phyloP scores from a whole-genome alignment of 1,284 basidiomycete genomes.

The Ustilago xerochloae region DNA sequence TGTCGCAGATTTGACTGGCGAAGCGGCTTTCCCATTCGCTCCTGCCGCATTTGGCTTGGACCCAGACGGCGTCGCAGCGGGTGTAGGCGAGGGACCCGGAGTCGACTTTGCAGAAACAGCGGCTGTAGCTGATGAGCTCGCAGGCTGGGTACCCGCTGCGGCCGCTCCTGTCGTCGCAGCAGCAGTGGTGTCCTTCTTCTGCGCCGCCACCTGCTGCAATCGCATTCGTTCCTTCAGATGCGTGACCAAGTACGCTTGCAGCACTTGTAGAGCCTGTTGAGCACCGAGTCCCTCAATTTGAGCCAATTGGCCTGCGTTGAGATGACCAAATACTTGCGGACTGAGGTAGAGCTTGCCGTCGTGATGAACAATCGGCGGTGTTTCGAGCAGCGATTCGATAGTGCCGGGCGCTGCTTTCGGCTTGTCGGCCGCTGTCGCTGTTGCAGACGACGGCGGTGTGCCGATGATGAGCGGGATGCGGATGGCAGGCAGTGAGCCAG shows the following conservation, averaged over 20 bases:
- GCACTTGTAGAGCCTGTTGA: conserved; percentile 81
- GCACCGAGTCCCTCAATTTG: conserved; percentile 84
- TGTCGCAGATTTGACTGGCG: conserved; percentile 9
- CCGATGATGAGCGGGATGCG: conserved; percentile 75
- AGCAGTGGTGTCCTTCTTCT: conserved; percentile 39
- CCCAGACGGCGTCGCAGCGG: not conserved
- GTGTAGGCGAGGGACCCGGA: not conserved
- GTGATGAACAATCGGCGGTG: conserved; percentile 82
- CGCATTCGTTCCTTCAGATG: conserved; percentile 82
- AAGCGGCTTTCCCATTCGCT: conserved; percentile 13
- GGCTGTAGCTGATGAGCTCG: not conserved
- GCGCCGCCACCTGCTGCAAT: conserved; percentile 66
- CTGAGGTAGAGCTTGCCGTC: conserved; percentile 85
- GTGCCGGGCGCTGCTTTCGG: conserved; percentile 62
- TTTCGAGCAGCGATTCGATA: conserved; percentile 69
- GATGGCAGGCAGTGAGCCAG: conserved; percentile 34
- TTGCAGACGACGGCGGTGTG: conserved; percentile 71
- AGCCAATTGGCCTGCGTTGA: conserved; percentile 78
- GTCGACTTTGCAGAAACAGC: conserved; percentile 12
- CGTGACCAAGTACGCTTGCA: conserved; percentile 85
- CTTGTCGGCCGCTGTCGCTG: conserved; percentile 55
- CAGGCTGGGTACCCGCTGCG: not conserved
- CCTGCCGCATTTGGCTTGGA: not conserved
- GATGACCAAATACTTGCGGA: conserved; percentile 82
- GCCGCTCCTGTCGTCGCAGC: not conserved